Base-by-base conservation (phyloP, 192 early-diverging fungal genomes). In the Umbelopsis sp. region DNA sequence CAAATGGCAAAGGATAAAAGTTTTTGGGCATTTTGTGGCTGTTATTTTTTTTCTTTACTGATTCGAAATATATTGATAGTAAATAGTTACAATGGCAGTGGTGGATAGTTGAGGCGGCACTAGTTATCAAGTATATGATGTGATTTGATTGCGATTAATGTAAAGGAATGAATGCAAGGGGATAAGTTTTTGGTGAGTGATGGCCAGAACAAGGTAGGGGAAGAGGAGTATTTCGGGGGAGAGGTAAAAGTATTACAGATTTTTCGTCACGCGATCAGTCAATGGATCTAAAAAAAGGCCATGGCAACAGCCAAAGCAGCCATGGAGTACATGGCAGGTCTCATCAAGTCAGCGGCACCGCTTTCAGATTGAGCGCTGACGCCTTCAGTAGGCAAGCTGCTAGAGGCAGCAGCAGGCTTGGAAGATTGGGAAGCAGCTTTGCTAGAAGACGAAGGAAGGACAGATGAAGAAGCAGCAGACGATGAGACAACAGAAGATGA, bases 351-450 rank as follows among this genome's bases (percentile, higher is more conserved):
- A 33, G 27, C 55, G 11, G 55, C 55, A 61, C 30, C 30, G 4
- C 30, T 61, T 35, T 27, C 55, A 35, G 55, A 61, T 61, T 61
- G 55, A 46, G 65, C 65, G 25, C 44, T 66, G 65, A 48, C 65
- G 30, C 45, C 41, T 23, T 46, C 65, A 20, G 65, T 47, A 30
- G 41, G 65, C 23, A 37, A 53, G 20, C 49, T 15, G 21, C 50
- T 15, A 25, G 71, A 48, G 18, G 51, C 20, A 30, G 72, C 50
- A 41, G 67, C 5, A 12, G 10, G 13, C 46, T 21, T 4, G 37
- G 67, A 15, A 55, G 64, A 16, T 30, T 47, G 20, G 0, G 23
- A 49, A 46, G 46, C 44, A 18, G 66, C n/a, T 4, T 49, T 30
- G 47, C 4, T 9, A 16, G 11, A 16, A 27, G 52, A 35, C 12